Evolutionary conservation across 805 yeast species (phyloP).

Genomic region (Metschnikowia lachancei): DNA sequence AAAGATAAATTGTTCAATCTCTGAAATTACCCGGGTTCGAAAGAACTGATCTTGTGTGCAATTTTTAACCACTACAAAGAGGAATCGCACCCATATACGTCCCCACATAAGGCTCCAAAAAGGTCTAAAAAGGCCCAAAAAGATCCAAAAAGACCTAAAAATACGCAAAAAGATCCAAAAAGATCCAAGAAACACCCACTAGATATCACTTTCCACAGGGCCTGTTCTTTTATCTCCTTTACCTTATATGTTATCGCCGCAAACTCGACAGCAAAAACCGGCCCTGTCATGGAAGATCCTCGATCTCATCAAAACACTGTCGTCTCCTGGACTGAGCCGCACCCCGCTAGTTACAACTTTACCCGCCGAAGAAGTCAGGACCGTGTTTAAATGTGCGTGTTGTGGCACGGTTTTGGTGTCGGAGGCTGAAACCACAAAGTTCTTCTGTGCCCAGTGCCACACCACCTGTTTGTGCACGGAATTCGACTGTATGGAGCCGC

Average conservation of each 20-base stretch:
- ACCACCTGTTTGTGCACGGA: constrained; percentile 40
- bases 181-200: no score
- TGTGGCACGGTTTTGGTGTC: constrained; percentile 39
- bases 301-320: constrained; percentile 21
- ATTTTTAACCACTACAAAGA: no score
- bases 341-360: constrained; percentile 11
- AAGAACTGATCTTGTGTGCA: no score
- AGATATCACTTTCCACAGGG: no score
- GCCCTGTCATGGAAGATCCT: constrained; percentile 25
- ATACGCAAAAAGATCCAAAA: no score
- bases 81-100: no score
- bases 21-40: no score
- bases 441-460: constrained; percentile 62
- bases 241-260: constrained; percentile 7
- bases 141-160: no score
- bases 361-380: constrained; percentile 6
- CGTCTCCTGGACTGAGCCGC: constrained; percentile 18
- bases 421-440: constrained; percentile 29
- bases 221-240: no score
- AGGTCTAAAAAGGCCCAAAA: no score
- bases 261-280: constrained; percentile 15
- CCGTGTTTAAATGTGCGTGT: constrained; percentile 34
- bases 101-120: no score
- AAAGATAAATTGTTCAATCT: no score
- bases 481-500: constrained; percentile 7